A percentile compares a stretch with the other conserved stretches of the same genome.
phyloP scores from a whole-genome alignment of 2,329 filamentous ascomycete genomes.

The Aureobasidium vineae region DNA sequence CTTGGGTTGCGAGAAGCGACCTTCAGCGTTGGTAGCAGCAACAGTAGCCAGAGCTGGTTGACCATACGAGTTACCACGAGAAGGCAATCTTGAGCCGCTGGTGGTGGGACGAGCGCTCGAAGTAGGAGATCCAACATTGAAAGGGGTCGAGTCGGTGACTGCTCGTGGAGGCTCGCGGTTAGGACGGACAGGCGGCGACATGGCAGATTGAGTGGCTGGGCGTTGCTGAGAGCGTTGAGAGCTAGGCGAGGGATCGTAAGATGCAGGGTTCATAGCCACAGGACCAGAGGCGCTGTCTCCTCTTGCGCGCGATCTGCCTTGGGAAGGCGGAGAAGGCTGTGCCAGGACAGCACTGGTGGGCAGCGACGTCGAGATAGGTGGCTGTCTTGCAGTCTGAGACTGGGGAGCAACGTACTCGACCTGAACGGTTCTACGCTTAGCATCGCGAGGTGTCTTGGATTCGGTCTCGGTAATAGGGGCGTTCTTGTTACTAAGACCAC shows the following conservation, averaged over 20 bases:
- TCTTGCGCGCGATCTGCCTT: constrained; percentile 52
- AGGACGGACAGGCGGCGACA: constrained; percentile 41
- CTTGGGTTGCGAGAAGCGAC: constrained; percentile 75
- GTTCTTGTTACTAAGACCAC: constrained; percentile 68
- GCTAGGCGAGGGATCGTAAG: constrained; percentile 37
- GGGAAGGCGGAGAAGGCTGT: constrained; percentile 6
- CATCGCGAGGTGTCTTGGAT: constrained; percentile 70
- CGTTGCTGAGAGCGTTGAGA: constrained; percentile 26
- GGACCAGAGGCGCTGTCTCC: constrained; percentile 55
- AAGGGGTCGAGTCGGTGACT: constrained; percentile 49
- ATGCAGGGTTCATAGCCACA: constrained; percentile 42
- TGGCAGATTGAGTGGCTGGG: constrained; percentile 30
- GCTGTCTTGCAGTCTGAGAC: constrained; percentile 77
- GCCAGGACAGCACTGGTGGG: constrained; percentile 35
- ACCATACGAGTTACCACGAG: constrained; percentile 74
- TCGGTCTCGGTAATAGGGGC: constrained; percentile 69
- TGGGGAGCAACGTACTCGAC: constrained; percentile 95
- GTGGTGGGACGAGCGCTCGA: constrained; percentile 64
- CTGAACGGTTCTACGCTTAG: constrained; percentile 91
- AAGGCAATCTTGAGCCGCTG: constrained; percentile 73
- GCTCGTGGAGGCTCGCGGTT: constrained; percentile 52
- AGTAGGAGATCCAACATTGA: constrained; percentile 44
- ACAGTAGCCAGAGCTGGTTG: constrained; percentile 85
- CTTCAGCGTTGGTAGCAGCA: constrained; percentile 83
- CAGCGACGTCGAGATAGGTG: constrained; percentile 33